Base-by-base conservation (phyloP, 164 flowering plant genomes). In the Tetrastigma voinierianum region DNA sequence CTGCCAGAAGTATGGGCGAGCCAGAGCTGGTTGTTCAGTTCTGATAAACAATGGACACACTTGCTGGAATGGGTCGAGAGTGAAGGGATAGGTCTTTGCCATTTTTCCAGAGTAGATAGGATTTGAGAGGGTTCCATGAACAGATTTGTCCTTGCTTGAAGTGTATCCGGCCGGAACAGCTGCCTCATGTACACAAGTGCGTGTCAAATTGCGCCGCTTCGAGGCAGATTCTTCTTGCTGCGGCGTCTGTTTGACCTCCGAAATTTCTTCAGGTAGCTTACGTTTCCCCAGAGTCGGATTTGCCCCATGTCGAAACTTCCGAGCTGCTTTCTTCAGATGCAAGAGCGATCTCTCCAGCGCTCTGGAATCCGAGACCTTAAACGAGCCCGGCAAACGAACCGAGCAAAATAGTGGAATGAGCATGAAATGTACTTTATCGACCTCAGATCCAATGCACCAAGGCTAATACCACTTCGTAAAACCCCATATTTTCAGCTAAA, bases 1-100 rank as follows among this genome's bases (percentile, higher is more conserved):
- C 98, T 20, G 98, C 98, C 0, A n/a, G 98, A 95, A 16, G 98
- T 95, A 70, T 95, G 98, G 0, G 98, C 98, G 0, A 0, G 92
- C 97, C 66, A 96, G 72, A 20, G 92, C 93, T 0, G 98, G 89
- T 72, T 96, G 6, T 89, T 86, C 20, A 98, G 77, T 58, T 96
- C 99, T 40, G 72, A 73, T 97, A 95, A 2, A 97, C 85, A 9
- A 92, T 79, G 0, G 99, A 96, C 18, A 96, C 18, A 88, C 84
- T 71, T 75, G 79, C 83, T 96, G 99, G 71, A 96, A 96, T 0
- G 99, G 98, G 68, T 96, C 98, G 15, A 96, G 97, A 11, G 61
- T 76, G 66, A 96, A 96, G 0, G 71, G 70, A 67, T 90, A 96
- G 16, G 83, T 74, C 67, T 96, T 96, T 0, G 99, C 97, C 92